These are phyloP conservation scores for Mortierella sp. DNA, from an alignment of 371 early-diverging fungal genomes.

Conservation along the genomic window DNA sequence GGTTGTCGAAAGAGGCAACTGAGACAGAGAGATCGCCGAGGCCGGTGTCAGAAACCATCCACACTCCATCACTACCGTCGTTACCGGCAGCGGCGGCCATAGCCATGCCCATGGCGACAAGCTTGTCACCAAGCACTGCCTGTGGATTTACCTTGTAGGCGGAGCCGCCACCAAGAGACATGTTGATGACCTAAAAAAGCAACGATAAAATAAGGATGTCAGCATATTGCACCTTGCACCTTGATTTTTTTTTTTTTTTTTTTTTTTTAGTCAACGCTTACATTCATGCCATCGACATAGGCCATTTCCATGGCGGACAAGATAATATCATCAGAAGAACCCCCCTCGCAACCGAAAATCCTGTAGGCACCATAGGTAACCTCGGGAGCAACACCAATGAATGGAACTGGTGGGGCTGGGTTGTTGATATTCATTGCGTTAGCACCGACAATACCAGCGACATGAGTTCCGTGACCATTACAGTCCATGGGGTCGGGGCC, in stretches of 20 bases:
- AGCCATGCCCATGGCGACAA: constrained; percentile 61
- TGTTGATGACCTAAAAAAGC: constrained; percentile 62
- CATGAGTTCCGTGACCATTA: constrained; percentile 73
- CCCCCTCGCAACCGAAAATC: constrained; percentile 73
- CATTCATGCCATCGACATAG: constrained; percentile 69
- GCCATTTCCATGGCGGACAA: constrained; percentile 72
- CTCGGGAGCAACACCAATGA: constrained; percentile 74
- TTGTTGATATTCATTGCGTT: constrained; percentile 51
- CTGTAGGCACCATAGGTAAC: constrained; percentile 70
- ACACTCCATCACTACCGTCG: constrained; percentile 74
- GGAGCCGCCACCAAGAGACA: constrained; percentile 71
- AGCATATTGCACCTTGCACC: too few relatives aligned
- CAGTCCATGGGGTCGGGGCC: constrained; percentile 70
- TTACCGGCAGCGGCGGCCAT: constrained; percentile 74
- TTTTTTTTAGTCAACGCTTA: constrained; percentile 34
- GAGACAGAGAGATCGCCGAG: constrained; percentile 71
- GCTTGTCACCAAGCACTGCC: constrained; percentile 59
- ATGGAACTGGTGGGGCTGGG: constrained; percentile 32
- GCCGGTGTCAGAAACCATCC: constrained; percentile 71
- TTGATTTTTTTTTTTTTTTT: neutral
- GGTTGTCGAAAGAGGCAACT: constrained; percentile 81
- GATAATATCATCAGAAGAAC: constrained; percentile 66
- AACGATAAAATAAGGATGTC: neutral
- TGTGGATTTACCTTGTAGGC: constrained; percentile 62
- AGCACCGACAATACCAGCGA: constrained; percentile 72